Conservation (phyloP, 208 protist genomes). For the Lotmaria passim region DNA sequence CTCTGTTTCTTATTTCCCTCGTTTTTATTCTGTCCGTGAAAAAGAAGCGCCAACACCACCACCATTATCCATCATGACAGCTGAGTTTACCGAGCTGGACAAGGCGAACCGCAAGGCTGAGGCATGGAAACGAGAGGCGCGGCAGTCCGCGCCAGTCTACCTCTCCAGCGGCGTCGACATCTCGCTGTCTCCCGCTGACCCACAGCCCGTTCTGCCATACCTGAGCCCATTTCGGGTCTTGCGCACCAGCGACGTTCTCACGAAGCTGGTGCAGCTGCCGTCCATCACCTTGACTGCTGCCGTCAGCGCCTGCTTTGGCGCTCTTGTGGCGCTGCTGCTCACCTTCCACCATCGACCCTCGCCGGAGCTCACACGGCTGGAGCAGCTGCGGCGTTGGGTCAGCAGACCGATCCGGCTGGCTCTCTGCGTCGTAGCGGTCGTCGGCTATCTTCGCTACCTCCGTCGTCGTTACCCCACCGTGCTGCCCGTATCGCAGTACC, state of each 20-base stretch:
- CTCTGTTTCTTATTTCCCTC: not conserved
- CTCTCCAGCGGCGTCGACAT: constrained; percentile 44
- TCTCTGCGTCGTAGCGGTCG: not conserved
- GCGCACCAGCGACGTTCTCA: constrained; percentile 35
- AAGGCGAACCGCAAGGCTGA: constrained; percentile 45
- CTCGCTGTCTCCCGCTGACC: constrained; percentile 40
- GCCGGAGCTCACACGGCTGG: not conserved
- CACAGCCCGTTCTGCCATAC: constrained; percentile 34
- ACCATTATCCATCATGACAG: not conserved
- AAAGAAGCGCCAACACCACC: too few species aligned
- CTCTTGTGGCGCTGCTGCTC: constrained; percentile 24
- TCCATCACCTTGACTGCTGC: constrained; percentile 43
- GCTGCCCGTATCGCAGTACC: constrained; percentile 36
- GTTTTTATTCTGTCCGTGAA: too few species aligned
- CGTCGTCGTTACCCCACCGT: constrained; percentile 33
- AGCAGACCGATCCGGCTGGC: constrained; percentile 12
- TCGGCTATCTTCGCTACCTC: constrained; percentile 39
- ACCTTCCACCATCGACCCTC: constrained; percentile 2
- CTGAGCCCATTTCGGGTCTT: constrained; percentile 48
- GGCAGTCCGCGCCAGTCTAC: constrained; percentile 26
- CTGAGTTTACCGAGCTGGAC: constrained; percentile 24
- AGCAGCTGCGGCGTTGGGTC: not conserved
- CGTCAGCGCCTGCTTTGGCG: constrained; percentile 45
- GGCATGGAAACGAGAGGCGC: constrained; percentile 49
- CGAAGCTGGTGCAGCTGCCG: constrained; percentile 39